Base-by-base conservation (phyloP, 768 basidiomycete species). In the Pulveroboletus ravenelii region DNA sequence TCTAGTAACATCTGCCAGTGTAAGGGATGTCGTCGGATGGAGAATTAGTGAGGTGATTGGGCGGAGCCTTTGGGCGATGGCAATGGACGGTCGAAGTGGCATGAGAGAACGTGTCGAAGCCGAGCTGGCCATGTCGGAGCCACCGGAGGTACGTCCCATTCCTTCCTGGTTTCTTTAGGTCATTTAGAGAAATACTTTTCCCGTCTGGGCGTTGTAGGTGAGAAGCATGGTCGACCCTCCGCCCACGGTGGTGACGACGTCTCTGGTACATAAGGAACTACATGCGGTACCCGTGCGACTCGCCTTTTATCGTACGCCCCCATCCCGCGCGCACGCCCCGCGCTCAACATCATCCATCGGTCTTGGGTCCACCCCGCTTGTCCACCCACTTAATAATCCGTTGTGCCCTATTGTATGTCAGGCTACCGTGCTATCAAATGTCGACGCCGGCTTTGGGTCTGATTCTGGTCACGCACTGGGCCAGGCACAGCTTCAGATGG, bases 21-120 rank as follows among this genome's bases (percentile, higher is more conserved):
- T 81, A 45, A 65, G 73, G 54, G 81, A 87, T 59, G 72, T 93
- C 10, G 76, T 92, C 4, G 89, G 85, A 9, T 85, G 79, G 78
- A 68, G 71, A 35, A 64, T 70, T 5, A 71, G 70, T 10, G 84
- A 85, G 46, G 58, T 83, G 10, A 65, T 82, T 18, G 83, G 85
- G 6, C 67, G 70, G 55, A 66, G 63, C 17, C 52, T 83, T 3
- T 67, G 62, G 55, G 69, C 70, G 31, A 65, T 81, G 42, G 56
- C 77, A 12, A 59, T 60, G 20, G 64, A 64, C 42, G 52, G 45
- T 43, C 54, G 53, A 31, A 35, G 31, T 31, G 47, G 52, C 29
- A 37, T 59, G 15, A 58, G 56, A 42, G 56, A 64, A 39, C 46
- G 30, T 41, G 56, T 67, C 7, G 63, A 64, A 49, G 53, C 70